Conservation (phyloP, 768 basidiomycete species). For the Cantharellus anzutake region DNA sequence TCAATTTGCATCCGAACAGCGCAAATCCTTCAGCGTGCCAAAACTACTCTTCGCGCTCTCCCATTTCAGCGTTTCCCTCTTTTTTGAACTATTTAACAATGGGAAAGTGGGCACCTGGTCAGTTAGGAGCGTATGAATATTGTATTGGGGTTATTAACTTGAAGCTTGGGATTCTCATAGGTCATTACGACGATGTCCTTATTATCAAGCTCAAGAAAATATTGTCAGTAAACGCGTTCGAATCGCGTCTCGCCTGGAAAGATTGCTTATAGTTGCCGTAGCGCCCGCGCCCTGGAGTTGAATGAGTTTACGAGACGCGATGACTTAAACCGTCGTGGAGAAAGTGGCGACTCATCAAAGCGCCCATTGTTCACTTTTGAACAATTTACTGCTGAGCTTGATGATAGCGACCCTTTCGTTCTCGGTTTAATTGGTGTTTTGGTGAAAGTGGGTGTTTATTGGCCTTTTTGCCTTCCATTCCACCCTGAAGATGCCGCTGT, state of each 20-base stretch:
- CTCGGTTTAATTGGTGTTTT: neutral
- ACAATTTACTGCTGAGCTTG: neutral
- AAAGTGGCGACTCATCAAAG: neutral
- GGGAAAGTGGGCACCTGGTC: neutral
- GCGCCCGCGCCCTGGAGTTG: neutral
- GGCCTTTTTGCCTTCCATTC: neutral
- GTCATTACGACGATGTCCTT: slow-evolving; percentile 1
- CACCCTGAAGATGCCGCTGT: neutral
- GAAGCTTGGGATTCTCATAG: neutral
- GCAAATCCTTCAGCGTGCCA: neutral
- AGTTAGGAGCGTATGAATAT: neutral
- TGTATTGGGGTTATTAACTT: neutral
- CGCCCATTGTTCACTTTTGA: neutral
- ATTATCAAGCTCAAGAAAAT: neutral
- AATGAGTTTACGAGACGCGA: neutral
- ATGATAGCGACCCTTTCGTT: neutral
- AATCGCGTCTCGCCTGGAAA: neutral
- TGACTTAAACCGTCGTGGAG: neutral
- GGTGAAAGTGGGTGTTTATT: neutral
- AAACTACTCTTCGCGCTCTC: neutral
- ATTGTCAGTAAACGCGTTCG: neutral
- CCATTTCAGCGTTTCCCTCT: neutral
- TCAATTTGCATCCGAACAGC: too few species aligned
- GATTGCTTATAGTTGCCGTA: neutral
- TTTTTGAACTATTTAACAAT: neutral